Conservation (phyloP, 2,329 filamentous ascomycete species). For the Metarhizium brunneum region DNA sequence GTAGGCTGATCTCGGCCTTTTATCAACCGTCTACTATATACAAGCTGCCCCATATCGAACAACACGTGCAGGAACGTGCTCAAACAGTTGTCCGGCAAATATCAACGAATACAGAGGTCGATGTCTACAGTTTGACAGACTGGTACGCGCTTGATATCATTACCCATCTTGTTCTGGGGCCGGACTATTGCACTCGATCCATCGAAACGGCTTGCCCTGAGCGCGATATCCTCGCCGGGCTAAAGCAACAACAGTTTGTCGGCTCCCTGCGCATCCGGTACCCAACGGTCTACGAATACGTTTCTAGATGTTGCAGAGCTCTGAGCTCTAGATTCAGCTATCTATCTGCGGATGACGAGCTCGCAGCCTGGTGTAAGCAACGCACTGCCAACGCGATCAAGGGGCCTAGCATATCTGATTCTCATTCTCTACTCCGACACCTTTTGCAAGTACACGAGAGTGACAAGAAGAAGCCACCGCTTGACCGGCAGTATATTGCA, state of each 20-base stretch:
- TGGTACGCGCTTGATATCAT: constrained; percentile 7
- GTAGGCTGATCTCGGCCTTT: constrained; percentile 6
- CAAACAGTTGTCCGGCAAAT: background rate
- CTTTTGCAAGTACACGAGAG: background rate
- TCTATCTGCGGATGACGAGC: constrained; percentile 4
- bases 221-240: constrained; percentile 1
- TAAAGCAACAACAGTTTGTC: constrained; percentile 5
- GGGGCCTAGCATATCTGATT: background rate
- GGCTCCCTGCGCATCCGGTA: constrained; percentile 1
- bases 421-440: constrained; percentile 1
- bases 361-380: constrained; percentile 2
- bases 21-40: constrained; percentile 6
- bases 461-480: background rate
- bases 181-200: background rate
- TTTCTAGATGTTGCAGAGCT: background rate
- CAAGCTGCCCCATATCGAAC: constrained; percentile 4
- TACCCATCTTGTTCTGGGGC: constrained; percentile 3
- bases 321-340: background rate
- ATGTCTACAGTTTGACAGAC: constrained; percentile 3
- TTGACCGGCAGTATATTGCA: constrained; percentile 3
- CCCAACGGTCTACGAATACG: background rate
- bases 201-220: constrained; percentile 2
- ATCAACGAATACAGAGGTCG: background rate
- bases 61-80: constrained; percentile 2
- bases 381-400: constrained; percentile 2